phyloP scores from a whole-genome alignment of 2,329 filamentous ascomycete genomes.

The Apiospora malaysiana region DNA sequence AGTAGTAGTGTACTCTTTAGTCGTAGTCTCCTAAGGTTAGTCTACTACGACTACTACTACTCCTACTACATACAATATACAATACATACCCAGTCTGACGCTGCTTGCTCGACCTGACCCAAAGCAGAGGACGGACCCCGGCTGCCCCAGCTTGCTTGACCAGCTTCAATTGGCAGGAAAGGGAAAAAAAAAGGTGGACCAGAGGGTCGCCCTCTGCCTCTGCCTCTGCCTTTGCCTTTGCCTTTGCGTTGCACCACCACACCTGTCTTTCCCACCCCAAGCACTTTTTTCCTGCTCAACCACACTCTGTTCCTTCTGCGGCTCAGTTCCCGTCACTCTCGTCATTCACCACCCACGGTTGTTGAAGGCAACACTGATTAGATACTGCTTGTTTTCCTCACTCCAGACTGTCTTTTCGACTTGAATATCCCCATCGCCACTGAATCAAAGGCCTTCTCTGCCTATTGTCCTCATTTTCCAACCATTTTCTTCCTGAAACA shows the following conservation, averaged over 20 bases:
- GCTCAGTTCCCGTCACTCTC: slow-evolving; percentile 20
- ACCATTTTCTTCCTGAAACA: not conserved
- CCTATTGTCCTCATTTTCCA: slow-evolving; percentile 1
- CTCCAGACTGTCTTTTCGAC: slow-evolving; percentile 16
- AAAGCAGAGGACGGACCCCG: slow-evolving; percentile 17
- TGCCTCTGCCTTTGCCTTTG: no score
- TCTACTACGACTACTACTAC: no score
- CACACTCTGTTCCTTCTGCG: slow-evolving; percentile 21
- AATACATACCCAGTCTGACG: slow-evolving; percentile 9
- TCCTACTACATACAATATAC: no score
- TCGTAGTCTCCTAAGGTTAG: slow-evolving; percentile 1
- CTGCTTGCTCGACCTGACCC: slow-evolving; percentile 17
- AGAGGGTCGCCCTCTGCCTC: slow-evolving; percentile 16
- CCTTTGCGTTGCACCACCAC: slow-evolving; percentile 18
- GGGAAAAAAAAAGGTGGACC: not conserved
- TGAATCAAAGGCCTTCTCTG: not conserved
- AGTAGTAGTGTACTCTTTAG: no score
- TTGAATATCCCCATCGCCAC: not conserved
- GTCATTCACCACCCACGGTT: slow-evolving; percentile 14
- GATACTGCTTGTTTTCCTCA: slow-evolving; percentile 16
- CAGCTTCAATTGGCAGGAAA: not conserved
- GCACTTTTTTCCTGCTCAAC: slow-evolving; percentile 20
- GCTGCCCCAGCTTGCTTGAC: not conserved
- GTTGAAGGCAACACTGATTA: slow-evolving; percentile 17
- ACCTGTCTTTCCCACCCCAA: slow-evolving; percentile 18